Evolutionary conservation across 371 early-diverging fungal genomes (phyloP).

Genomic region (Mucor velutinosus): DNA sequence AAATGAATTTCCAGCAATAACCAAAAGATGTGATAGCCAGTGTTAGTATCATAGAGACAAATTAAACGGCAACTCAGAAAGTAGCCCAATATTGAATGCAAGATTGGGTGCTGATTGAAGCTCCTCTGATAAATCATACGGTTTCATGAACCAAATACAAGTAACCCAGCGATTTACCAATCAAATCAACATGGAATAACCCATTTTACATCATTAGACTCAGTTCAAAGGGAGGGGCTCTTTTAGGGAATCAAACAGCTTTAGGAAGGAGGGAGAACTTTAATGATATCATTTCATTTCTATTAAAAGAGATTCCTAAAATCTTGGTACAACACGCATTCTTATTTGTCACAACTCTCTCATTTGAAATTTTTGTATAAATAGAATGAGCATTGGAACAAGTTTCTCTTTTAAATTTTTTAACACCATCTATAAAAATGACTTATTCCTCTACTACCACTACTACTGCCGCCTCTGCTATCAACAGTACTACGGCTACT

Average conservation of each 20-base stretch:
- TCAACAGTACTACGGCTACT: neutral
- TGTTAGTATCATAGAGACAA: no score
- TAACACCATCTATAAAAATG: neutral
- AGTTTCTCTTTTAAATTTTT: neutral
- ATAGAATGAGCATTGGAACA: neutral
- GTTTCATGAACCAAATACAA: neutral
- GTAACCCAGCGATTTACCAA: neutral
- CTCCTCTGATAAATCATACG: neutral
- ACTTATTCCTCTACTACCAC: neutral
- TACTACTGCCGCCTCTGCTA: neutral
- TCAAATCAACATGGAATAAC: neutral
- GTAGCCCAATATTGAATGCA: no score
- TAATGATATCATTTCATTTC: slow-evolving; percentile 5
- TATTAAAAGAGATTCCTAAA: neutral
- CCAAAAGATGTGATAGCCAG: neutral
- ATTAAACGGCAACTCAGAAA: no score
- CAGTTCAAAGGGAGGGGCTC: neutral
- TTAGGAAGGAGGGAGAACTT: neutral
- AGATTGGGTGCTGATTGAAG: neutral
- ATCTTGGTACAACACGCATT: neutral
- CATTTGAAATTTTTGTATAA: neutral
- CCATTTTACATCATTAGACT: neutral
- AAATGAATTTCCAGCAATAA: neutral
- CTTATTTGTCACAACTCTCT: neutral
- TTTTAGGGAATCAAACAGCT: neutral